Base-by-base conservation (phyloP, 768 basidiomycete genomes). In the Leccinum pellstonianum region DNA sequence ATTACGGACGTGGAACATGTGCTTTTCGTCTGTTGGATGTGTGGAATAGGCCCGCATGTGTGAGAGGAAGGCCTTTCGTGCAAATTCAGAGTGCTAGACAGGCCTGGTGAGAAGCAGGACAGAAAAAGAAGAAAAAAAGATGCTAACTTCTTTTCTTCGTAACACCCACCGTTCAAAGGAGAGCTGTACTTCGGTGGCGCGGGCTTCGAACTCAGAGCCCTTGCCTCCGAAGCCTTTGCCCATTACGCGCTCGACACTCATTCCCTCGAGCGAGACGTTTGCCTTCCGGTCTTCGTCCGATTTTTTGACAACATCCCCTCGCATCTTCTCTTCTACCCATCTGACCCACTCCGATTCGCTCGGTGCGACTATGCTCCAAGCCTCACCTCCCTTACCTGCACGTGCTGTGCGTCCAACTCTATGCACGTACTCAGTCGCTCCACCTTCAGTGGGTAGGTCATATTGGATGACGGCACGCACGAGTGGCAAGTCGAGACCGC, bases 31-130 rank as follows among this genome's bases (percentile, higher is more conserved):
- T 15, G 90, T 83, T 0, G 97, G 95, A 76, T 99, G 97, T 1
- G 97, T 99, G 31, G 97, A 90, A 73, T 98, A 99, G 0, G 97
- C 97, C 56, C 96, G 85, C 79, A 98, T 86, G 73, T 96, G 94
- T 0, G 96, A 97, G 37, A 86, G 79, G 77, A 89, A 99, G 0
- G 95, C 97, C 66, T 83, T 88, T 29, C 92, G 85, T 17, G 97
- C 94, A 15, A 88, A 71, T 14, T 80, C 79, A 12, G 85, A 79
- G 68, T 95, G 88, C 97, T 98, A 61, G 2, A 46, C 17, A 19
- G n/a, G 10, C 55, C 6, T 29, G 47, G 19, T 64, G 54, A 62
- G 53, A 43, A 33, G 49, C 15, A 46, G 68, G 29, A 35, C 9
- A 35, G 12, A 15, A 35, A 35, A 51, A 14, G 56, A 48, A 48